Evolutionary conservation across 345 rosid species (phyloP).

Genomic region (Tarenaya hassleriana): DNA sequence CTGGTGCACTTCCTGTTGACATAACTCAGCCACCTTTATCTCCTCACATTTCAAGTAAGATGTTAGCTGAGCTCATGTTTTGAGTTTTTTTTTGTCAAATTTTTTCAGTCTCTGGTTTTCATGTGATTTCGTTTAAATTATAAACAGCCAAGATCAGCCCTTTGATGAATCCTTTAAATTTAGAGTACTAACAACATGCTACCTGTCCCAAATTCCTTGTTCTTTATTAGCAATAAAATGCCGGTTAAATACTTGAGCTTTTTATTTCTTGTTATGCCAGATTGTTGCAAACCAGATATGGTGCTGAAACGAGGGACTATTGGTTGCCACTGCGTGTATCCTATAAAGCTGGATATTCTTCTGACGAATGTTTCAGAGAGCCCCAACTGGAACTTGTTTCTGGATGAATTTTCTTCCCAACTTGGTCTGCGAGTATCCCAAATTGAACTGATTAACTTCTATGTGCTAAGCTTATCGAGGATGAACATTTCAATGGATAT

Average conservation of each 20-base stretch:
- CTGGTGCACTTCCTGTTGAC: slow-evolving; percentile 45
- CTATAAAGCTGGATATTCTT: slow-evolving; percentile 92
- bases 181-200: not conserved
- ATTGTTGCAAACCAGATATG: slow-evolving; percentile 73
- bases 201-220: not conserved
- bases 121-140: not conserved
- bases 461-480: slow-evolving; percentile 55
- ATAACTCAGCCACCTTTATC: slow-evolving; percentile 83
- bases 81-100: not conserved
- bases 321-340: slow-evolving; percentile 90
- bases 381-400: slow-evolving; percentile 59
- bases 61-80: slow-evolving; percentile 5
- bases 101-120: slow-evolving; percentile 1
- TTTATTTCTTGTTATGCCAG: slow-evolving; percentile 36
- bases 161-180: slow-evolving; percentile 2
- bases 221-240: not conserved
- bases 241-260: slow-evolving; percentile 12
- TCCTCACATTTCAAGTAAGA: slow-evolving; percentile 61
- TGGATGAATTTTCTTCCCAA: slow-evolving; percentile 66
- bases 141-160: not conserved
- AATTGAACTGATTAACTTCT: slow-evolving; percentile 80
- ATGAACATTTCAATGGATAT: slow-evolving; percentile 94
- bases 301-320: slow-evolving; percentile 67
- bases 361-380: slow-evolving; percentile 82
- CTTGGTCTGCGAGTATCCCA: slow-evolving; percentile 72